Conservation (phyloP, 2,329 filamentous ascomycete species). For the Aschersonia sp. region DNA sequence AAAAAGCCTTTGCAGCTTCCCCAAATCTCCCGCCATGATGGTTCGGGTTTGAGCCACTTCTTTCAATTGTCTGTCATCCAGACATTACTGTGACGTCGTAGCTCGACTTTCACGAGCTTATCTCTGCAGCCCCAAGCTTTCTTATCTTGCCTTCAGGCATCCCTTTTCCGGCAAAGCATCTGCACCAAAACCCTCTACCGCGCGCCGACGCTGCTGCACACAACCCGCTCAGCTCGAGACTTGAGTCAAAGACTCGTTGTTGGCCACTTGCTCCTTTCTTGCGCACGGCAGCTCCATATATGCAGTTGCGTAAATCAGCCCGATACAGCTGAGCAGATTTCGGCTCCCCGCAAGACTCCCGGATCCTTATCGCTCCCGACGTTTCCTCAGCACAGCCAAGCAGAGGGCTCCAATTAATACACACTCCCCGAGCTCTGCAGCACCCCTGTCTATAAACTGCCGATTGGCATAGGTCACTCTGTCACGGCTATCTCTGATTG, state of each 20-base stretch:
- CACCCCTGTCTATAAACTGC: background rate
- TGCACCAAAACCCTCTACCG: background rate
- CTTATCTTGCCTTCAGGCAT: background rate
- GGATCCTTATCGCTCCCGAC: background rate
- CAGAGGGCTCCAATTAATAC: background rate
- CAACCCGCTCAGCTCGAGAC: background rate
- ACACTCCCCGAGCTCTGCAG: background rate
- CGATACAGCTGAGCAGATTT: background rate
- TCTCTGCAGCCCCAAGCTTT: background rate
- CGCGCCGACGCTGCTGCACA: background rate
- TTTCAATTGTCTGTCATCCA: background rate
- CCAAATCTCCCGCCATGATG: background rate
- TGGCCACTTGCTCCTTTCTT: background rate
- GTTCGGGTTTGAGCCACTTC: background rate
- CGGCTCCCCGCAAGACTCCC: background rate
- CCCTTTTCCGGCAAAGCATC: background rate
- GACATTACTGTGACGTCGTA: background rate
- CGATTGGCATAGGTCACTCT: background rate
- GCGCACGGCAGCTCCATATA: background rate
- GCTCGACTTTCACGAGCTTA: background rate
- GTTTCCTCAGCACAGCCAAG: background rate
- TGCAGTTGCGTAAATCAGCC: background rate
- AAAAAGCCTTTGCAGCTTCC: background rate
- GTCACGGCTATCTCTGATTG: too few relatives aligned
- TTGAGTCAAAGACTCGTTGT: background rate